phyloP scores from a whole-genome alignment of 2,329 filamentous ascomycete genomes.

The Fusarium nanum region DNA sequence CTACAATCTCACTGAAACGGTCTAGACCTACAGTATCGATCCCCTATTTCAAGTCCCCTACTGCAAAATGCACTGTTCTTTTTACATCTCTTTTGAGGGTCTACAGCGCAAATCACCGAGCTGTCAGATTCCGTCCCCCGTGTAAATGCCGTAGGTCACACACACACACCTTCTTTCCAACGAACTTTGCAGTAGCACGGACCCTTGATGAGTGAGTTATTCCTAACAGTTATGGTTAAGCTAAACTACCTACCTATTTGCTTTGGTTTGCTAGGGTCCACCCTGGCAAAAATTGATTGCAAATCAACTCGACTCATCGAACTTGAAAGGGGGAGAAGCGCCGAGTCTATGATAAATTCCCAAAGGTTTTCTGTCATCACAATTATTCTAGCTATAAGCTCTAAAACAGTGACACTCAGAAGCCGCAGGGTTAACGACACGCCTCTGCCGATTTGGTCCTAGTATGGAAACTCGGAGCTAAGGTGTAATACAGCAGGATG shows the following conservation, averaged over 20 bases:
- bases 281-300: conserved; percentile 19
- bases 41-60: background rate
- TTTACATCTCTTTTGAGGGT: conserved; percentile 10
- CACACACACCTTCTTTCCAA: background rate
- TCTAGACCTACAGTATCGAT: conserved; percentile 10
- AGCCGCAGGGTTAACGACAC: conserved; percentile 18
- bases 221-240: conserved; percentile 22
- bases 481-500: conserved; percentile 2
- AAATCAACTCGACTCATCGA: conserved; percentile 20
- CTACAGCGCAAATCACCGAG: conserved; percentile 32
- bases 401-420: background rate
- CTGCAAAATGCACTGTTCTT: background rate
- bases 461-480: conserved; percentile 25
- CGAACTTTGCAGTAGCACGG: conserved; percentile 7
- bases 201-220: conserved; percentile 14
- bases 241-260: background rate
- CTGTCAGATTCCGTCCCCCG: conserved; percentile 22
- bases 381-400: conserved; percentile 8
- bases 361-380: conserved; percentile 2
- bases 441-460: conserved; percentile 20
- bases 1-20: conserved; percentile 35
- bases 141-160: conserved; percentile 20
- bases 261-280: background rate
- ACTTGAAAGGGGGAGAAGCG: conserved; percentile 3
- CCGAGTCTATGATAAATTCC: conserved; percentile 8